phyloP scores from a whole-genome alignment of 164 flowering plant genomes.

The Stephania japonica region DNA sequence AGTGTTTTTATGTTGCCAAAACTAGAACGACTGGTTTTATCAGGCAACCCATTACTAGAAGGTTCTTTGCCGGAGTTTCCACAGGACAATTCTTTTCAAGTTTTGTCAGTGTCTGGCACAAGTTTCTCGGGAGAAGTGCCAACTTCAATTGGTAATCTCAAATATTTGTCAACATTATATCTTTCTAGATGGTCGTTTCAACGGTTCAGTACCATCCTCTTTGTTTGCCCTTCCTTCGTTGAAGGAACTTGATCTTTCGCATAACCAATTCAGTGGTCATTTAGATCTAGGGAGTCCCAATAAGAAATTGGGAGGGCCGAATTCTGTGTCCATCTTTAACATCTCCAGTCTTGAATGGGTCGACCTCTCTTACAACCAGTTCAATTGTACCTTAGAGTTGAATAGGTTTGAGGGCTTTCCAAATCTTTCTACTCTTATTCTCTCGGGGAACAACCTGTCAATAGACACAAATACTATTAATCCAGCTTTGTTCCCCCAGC shows the following conservation, averaged over 20 bases:
- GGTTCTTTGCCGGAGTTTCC: too few relatives aligned
- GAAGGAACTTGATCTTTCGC: constrained; percentile 20
- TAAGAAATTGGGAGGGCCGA: constrained; percentile 30
- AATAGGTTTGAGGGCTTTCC: constrained; percentile 8
- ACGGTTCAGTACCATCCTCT: constrained; percentile 33
- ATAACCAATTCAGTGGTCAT: constrained; percentile 28
- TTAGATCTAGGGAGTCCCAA: constrained; percentile 18
- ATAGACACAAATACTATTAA: too few relatives aligned
- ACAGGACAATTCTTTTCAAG: constrained; percentile 16
- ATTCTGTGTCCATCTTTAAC: constrained; percentile 25
- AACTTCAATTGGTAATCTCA: too few relatives aligned
- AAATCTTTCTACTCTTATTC: constrained; percentile 27
- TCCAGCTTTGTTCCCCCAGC: too few relatives aligned
- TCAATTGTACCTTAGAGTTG: constrained; percentile 23
- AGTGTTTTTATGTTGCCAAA: constrained; percentile 20
- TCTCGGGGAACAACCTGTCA: constrained; percentile 40
- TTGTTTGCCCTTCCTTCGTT: constrained; percentile 33
- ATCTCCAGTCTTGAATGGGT: constrained; percentile 13
- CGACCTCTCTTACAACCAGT: constrained; percentile 29
- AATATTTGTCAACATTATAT: constrained; percentile 25
- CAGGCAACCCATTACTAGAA: constrained; percentile 18
- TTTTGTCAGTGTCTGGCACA: constrained; percentile 24
- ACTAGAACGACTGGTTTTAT: constrained; percentile 20
- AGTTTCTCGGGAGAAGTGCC: too few relatives aligned
- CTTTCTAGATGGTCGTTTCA: constrained; percentile 26